Conservation (phyloP, 2,329 filamentous ascomycete genomes). For the Hymenoscyphus albidus region DNA sequence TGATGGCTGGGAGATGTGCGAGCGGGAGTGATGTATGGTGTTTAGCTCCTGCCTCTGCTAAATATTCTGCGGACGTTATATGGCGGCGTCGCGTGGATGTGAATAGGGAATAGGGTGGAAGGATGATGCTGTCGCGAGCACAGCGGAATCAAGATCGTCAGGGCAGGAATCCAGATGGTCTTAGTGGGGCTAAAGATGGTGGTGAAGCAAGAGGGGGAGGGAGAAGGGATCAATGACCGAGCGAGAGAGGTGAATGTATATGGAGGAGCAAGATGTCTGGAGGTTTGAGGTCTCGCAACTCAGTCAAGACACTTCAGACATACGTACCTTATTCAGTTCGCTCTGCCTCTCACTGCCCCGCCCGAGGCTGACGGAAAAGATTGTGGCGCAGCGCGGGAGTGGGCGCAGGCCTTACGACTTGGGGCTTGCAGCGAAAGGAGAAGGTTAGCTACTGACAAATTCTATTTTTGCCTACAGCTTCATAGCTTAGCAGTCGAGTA, state of each 20-base stretch:
- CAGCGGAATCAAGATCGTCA: not conserved
- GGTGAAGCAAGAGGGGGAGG: not conserved
- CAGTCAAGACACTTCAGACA: not conserved
- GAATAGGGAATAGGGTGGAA: not conserved
- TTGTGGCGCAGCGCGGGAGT: not conserved
- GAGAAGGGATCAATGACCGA: not conserved
- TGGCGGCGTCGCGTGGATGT: not conserved
- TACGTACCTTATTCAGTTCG: not conserved
- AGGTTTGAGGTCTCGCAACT: not conserved
- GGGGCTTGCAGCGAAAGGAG: not conserved
- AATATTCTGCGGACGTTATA: not conserved
- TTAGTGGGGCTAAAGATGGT: constrained; percentile 2
- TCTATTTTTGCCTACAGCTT: too few species aligned
- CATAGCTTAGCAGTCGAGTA: too few species aligned
- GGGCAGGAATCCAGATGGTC: not conserved
- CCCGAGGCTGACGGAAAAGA: not conserved
- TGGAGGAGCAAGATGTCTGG: not conserved
- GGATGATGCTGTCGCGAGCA: not conserved
- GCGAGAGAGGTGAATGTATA: not conserved
- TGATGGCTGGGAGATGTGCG: constrained; percentile 21
- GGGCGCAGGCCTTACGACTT: not conserved
- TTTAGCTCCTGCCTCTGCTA: constrained; percentile 5
- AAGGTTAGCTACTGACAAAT: too few species aligned
- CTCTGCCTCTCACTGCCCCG: not conserved
- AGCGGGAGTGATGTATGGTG: not conserved